These are phyloP conservation scores for Nasturtium officinale DNA, from an alignment of 345 rosid species.

Conservation along the genomic window DNA sequence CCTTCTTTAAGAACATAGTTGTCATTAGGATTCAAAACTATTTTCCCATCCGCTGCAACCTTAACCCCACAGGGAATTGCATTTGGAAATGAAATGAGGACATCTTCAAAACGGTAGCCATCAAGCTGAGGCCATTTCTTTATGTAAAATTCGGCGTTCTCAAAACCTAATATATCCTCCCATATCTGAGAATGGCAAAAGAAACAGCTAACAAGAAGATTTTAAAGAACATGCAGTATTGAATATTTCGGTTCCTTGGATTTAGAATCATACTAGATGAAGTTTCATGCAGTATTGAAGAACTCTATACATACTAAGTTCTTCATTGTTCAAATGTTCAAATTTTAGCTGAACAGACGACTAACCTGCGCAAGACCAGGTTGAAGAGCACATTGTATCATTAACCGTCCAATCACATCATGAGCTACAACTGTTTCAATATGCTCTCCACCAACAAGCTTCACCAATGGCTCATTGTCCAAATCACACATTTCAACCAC, in stretches of 20 bases:
- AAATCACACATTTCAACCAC: conserved; percentile 96
- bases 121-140: conserved; percentile 87
- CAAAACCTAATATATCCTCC: conserved; percentile 96
- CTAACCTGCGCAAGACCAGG: conserved; percentile 95
- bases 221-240: no score
- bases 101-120: conserved; percentile 70
- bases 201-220: not conserved
- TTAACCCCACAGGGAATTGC: conserved; percentile 90
- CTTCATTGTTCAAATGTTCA: not conserved
- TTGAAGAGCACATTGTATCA: conserved; percentile 93
- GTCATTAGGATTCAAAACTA: conserved; percentile 76
- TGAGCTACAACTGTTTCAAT: conserved; percentile 94
- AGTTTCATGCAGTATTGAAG: not conserved
- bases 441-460: conserved; percentile 93
- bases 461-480: conserved; percentile 91
- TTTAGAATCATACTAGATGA: not conserved
- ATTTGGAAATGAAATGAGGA: conserved; percentile 80
- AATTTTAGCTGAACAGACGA: not conserved
- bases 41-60: conserved; percentile 81
- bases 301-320: no score
- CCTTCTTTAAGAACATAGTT: conserved; percentile 67
- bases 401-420: conserved; percentile 94
- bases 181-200: conserved; percentile 61
- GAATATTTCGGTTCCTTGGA: not conserved
- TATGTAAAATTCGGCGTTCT: conserved; percentile 85